These are phyloP conservation scores for Lactarius hengduanensis DNA, from an alignment of 768 basidiomycete species.

Conservation along the genomic window DNA sequence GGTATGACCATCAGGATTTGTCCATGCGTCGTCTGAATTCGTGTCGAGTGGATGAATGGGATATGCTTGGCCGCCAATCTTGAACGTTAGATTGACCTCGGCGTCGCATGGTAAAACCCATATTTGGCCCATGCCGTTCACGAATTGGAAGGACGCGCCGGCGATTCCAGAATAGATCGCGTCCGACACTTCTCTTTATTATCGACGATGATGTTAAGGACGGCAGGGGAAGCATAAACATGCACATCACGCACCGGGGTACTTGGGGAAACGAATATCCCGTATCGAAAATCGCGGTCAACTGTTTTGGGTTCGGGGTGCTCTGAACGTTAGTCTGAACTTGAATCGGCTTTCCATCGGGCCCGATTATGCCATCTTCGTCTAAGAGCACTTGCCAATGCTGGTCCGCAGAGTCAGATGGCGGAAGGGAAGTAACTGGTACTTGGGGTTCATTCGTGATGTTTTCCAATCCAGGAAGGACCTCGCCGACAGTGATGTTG, in stretches of 20 bases:
- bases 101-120: constrained; percentile 38
- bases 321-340: constrained; percentile 29
- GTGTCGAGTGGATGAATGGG: constrained; percentile 41
- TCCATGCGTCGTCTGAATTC: constrained; percentile 28
- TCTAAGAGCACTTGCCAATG: constrained; percentile 38
- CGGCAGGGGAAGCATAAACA: not conserved
- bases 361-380: constrained; percentile 37
- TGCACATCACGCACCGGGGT: constrained; percentile 29
- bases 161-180: constrained; percentile 39
- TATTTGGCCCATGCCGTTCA: constrained; percentile 29
- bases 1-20: constrained; percentile 33
- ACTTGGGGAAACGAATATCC: constrained; percentile 39
- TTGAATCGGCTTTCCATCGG: constrained; percentile 35
- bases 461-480: constrained; percentile 32
- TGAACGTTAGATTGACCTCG: constrained; percentile 38
- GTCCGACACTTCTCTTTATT: constrained; percentile 31
- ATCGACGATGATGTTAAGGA: not conserved
- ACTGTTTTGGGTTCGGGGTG: constrained; percentile 28
- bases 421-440: constrained; percentile 27
- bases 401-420: constrained; percentile 26
- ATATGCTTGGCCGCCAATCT: constrained; percentile 35
- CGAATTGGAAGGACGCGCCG: constrained; percentile 32
- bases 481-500: constrained; percentile 36
- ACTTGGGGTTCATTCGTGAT: constrained; percentile 35
- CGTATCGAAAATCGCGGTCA: constrained; percentile 35